A percentile compares a stretch with the other conserved stretches of the same genome.
phyloP scores from a whole-genome alignment of 495 filamentous ascomycete species.

The Margaritispora aquatica region DNA sequence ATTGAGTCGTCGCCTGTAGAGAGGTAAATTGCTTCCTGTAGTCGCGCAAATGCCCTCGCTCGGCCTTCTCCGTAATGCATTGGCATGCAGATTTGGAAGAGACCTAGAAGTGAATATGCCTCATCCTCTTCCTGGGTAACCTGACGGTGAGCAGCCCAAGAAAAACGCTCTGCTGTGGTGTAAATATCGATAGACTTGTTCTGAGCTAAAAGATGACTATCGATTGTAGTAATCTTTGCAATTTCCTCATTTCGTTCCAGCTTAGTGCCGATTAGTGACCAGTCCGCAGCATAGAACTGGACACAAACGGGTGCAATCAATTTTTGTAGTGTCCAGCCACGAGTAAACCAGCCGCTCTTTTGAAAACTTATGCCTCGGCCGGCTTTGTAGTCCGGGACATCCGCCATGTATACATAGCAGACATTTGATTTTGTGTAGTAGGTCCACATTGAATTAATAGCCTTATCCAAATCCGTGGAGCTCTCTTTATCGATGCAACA shows the following conservation, averaged over 20 bases:
- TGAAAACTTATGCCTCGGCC: neutral
- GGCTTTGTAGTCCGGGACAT: neutral
- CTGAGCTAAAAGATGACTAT: neutral
- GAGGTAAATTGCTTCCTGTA: slow-evolving; percentile 32
- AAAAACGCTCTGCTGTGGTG: neutral
- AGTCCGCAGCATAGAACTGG: slow-evolving; percentile 8
- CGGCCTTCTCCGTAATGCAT: slow-evolving; percentile 38
- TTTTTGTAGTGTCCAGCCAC: slow-evolving; percentile 19
- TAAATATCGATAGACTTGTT: neutral
- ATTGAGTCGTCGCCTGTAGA: slow-evolving; percentile 20
- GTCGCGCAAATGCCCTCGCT: slow-evolving; percentile 25
- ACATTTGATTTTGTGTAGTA: neutral
- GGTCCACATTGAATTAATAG: slow-evolving; percentile 1
- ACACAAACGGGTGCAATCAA: slow-evolving; percentile 12
- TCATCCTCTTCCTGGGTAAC: slow-evolving; percentile 20
- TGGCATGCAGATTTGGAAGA: slow-evolving; percentile 40
- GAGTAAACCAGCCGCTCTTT: neutral
- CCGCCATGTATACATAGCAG: neutral
- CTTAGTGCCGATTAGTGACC: neutral
- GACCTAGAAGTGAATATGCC: slow-evolving; percentile 37
- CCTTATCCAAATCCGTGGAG: neutral
- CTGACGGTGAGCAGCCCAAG: neutral
- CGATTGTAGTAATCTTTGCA: slow-evolving; percentile 12
- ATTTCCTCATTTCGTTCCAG: neutral
- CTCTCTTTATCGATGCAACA: slow-evolving; percentile 4